These are phyloP conservation scores for Boletus eberwhitei DNA, from an alignment of 768 basidiomycete species.

Conservation along the genomic window DNA sequence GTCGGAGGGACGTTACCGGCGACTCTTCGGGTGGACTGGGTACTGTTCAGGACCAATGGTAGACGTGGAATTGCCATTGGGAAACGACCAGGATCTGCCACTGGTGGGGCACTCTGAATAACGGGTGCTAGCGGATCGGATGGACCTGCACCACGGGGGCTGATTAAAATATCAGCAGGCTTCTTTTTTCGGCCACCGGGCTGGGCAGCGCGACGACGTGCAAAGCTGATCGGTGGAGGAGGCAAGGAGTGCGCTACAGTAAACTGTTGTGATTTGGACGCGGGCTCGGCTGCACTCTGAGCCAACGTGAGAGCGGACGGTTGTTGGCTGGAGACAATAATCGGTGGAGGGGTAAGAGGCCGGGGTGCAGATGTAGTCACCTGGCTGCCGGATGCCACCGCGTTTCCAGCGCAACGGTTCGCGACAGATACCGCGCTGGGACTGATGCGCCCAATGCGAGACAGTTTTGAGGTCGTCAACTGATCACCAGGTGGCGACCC, in stretches of 20 bases:
- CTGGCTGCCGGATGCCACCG: conserved; percentile 23
- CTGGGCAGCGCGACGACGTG: conserved; percentile 66
- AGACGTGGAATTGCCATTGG: conserved; percentile 68
- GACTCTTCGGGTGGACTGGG: conserved; percentile 49
- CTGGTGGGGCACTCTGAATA: conserved; percentile 75
- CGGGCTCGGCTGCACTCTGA: conserved; percentile 17
- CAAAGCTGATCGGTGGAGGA: conserved; percentile 74
- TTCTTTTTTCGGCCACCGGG: conserved; percentile 61
- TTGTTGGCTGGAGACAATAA: conserved; percentile 27
- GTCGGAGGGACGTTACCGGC: conserved; percentile 68
- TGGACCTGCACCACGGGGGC: conserved; percentile 54
- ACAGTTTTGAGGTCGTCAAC: conserved; percentile 26
- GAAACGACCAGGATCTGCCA: conserved; percentile 45
- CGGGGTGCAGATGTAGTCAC: conserved; percentile 21
- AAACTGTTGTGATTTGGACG: conserved; percentile 24
- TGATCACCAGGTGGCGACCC: conserved; percentile 25
- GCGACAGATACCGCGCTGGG: conserved; percentile 29
- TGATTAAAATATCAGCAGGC: conserved; percentile 78
- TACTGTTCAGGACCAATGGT: conserved; percentile 44
- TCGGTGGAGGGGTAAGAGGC: conserved; percentile 23
- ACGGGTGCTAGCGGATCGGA: conserved; percentile 57
- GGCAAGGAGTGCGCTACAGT: conserved; percentile 44
- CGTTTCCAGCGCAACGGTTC: conserved; percentile 27
- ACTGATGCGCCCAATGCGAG: conserved; percentile 37
- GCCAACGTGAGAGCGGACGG: conserved; percentile 11